A percentile compares a stretch with the other conserved stretches of the same genome.
phyloP scores from a whole-genome alignment of 1,139 yeast species.

The Geotrichum restrictum region DNA sequence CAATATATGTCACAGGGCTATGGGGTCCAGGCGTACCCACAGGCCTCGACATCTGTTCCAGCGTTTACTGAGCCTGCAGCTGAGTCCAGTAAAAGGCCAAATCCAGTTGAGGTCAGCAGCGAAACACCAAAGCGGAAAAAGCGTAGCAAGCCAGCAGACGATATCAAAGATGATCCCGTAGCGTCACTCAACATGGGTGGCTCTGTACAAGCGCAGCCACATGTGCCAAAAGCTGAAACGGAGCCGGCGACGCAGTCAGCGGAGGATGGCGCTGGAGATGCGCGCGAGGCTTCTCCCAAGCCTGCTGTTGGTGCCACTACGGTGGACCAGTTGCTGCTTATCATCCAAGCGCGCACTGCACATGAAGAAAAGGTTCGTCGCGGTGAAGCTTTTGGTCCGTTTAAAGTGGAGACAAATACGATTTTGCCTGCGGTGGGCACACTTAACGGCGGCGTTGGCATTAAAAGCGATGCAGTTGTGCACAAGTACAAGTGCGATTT shows the following conservation, averaged over 20 bases:
- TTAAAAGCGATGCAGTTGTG: slow-evolving; percentile 45
- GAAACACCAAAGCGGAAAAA: not conserved
- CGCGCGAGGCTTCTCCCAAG: slow-evolving; percentile 32
- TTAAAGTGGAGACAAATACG: slow-evolving; percentile 34
- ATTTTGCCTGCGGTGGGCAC: slow-evolving; percentile 61
- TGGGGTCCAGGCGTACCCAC: not conserved
- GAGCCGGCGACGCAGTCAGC: slow-evolving; percentile 15
- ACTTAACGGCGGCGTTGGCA: slow-evolving; percentile 80
- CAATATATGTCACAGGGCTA: not conserved
- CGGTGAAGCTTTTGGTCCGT: slow-evolving; percentile 30
- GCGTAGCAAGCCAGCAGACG: not conserved
- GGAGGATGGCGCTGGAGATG: not conserved
- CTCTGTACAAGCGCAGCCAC: not conserved
- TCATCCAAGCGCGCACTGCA: slow-evolving; percentile 80
- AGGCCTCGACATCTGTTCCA: not conserved
- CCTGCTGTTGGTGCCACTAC: slow-evolving; percentile 81
- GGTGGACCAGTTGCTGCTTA: slow-evolving; percentile 84
- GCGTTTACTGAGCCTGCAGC: not conserved
- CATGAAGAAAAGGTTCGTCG: slow-evolving; percentile 44
- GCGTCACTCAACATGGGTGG: not conserved
- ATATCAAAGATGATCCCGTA: no score
- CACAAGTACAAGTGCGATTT: slow-evolving; percentile 61
- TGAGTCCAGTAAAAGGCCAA: not conserved
- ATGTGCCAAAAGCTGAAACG: no score
- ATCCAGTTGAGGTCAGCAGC: not conserved